Evolutionary conservation across 2,329 filamentous ascomycete genomes (phyloP), one percentile per base, ranked within the genome.

Genomic region (Scedosporium dehoogii): DNA sequence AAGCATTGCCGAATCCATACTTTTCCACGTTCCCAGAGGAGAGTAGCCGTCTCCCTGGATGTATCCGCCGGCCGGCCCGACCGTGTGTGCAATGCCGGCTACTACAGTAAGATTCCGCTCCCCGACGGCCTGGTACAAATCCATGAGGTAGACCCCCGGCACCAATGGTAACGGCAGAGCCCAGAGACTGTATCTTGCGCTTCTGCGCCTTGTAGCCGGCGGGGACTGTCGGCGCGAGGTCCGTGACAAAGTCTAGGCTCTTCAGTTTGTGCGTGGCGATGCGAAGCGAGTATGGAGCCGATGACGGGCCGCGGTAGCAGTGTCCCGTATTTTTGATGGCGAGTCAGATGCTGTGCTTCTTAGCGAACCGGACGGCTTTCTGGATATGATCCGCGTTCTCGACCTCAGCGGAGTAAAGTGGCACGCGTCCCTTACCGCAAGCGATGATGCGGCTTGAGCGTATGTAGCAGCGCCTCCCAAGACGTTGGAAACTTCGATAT

Each of bases 1-100:
- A 68, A 0, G 76, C 74, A 62, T 82, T 76, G 64, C 81, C 1
- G 79, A 79, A 3, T 68, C 79, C 3, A 83, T 68, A 1, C 80
- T 80, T 42, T 77, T 77, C 10, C 69, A 69, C 0, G 75, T 75
- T 2, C 69, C 67, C 3, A 82, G 69, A 1, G 74, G 68, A 2
- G 72, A 74, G 66, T 86, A 83, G 0, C 86, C 85, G 14, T 83
- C 85, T 3, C 84, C 84, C 69, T 85, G 82, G 2, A 75, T 79
- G 66, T 81, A 88, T 0, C 85, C 85, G 12, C 85, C 85, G 0
- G 81, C 79, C 7, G 83, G 66, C 1, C 84, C 84, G 4, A 87
- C 84, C 0, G 79, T 81, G 12, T 76, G 71, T 63, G 78, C 80
- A 51, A 78, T 74, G 2, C 80, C 81, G 4, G 73, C 74, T 3